Base-by-base conservation (phyloP, 148 eudicot genomes). In the Vaccinium vitisidaea region DNA sequence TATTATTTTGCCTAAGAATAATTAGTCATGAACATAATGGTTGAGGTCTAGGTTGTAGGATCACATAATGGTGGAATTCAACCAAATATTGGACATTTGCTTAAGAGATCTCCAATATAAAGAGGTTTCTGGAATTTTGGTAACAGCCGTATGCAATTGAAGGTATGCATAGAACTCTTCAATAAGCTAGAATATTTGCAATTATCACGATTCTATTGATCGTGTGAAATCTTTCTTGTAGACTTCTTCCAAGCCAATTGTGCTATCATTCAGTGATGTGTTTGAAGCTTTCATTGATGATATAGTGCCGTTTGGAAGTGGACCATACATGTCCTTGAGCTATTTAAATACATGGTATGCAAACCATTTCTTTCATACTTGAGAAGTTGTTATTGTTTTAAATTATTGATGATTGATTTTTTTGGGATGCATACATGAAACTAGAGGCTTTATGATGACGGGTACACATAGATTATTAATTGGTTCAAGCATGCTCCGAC, bases 311-410 rank as follows among this genome's bases (percentile, higher is more conserved):
- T 83, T 55, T 70, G 91, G 92, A 86, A 89, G 86, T 90, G 96
- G 98, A 82, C 98, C 98, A 11, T 89, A 95, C 88, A 89, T 95
- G 88, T 86, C 89, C 59, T 63, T 90, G 87, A 88, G 91, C 80
- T 97, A 94, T 83, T 84, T 95, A 80, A 90, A 90, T 81, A 84
- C 75, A 52, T 88, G 93, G 98, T 97, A 92, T 59, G 91, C 56
- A 50, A 50, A 80, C n/a, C 46, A 27, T 18, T 76, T 73, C 67
- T 43, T 77, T 74, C 19, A 21, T 39, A 59, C 21, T 69, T 61
- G 18, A 58, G 39, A 49, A 32, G 12, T 23, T 1, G 14, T 77
- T 43, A 69, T 65, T 6, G 52, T 61, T 73, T 36, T n/a, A 19
- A n/a, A 12, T 71, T 53, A 12, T 23, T 27, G 27, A 15, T 54